A percentile compares a stretch with the other conserved stretches of the same genome.
Conservation (phyloP, 768 basidiomycete species). For the Termitomyces sp. region DNA sequence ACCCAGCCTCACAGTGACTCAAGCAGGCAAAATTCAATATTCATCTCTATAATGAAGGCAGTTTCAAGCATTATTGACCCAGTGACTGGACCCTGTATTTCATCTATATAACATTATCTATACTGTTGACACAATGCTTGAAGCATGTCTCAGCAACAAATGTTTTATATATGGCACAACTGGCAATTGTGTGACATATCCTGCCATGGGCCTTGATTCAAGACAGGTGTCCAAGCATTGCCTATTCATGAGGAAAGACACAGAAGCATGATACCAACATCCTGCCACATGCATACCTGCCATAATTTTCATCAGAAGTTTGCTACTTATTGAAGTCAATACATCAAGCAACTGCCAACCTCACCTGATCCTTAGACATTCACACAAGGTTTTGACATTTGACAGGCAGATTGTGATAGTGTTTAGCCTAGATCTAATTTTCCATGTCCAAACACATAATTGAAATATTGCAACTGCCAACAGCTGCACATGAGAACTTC, state of each 20-base stretch:
- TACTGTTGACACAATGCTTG: background rate
- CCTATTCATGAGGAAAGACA: too few species aligned
- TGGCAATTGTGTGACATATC: too few species aligned
- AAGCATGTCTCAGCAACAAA: too few species aligned
- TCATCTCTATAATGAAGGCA: conserved; percentile 1
- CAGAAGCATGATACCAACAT: background rate
- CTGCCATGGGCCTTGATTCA: too few species aligned
- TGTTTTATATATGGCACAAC: too few species aligned
- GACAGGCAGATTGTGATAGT: background rate
- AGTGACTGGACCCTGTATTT: background rate
- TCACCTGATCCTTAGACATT: too few species aligned
- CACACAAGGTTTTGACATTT: background rate
- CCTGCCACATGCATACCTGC: background rate
- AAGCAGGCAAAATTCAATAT: background rate
- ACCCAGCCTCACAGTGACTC: background rate
- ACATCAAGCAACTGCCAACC: too few species aligned
- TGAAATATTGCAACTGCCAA: background rate
- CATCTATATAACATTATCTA: background rate
- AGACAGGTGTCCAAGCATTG: too few species aligned
- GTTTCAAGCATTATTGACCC: background rate
- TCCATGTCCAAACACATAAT: background rate
- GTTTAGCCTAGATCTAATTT: background rate
- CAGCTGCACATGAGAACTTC: background rate
- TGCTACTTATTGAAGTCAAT: too few species aligned
- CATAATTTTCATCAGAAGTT: background rate